Evolutionary conservation across 805 yeast genomes (phyloP).

Genomic region (Ogataea ganodermae): DNA sequence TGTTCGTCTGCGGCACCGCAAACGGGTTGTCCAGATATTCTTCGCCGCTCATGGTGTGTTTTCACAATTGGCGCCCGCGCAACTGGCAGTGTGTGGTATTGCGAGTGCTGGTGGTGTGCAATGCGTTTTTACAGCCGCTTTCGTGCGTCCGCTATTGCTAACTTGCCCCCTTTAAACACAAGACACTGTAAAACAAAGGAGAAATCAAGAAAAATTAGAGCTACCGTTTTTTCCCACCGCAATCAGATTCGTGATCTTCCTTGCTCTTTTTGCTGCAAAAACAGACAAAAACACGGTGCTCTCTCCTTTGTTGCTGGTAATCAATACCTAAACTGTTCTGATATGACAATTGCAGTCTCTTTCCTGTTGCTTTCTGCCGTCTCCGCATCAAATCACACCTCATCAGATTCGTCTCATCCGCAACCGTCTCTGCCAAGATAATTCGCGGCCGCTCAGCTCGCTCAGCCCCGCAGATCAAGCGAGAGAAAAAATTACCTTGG

Average conservation of each 20-base stretch:
- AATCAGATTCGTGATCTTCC: no score
- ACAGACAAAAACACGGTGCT: no score
- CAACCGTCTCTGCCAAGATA: constrained; percentile 1
- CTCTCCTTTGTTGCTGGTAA: no score
- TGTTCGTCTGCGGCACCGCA: not conserved
- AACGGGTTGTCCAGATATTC: constrained; percentile 2
- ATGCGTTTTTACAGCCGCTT: no score
- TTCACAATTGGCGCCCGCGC: not conserved
- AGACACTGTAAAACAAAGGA: no score
- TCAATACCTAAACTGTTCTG: no score
- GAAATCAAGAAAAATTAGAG: not conserved
- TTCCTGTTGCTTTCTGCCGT: not conserved
- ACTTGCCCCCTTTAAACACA: no score
- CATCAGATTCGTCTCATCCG: not conserved
- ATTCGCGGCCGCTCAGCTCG: constrained; percentile 1
- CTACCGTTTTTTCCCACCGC: not conserved
- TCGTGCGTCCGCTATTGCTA: no score
- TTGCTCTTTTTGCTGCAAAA: no score
- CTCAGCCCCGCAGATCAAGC: constrained; percentile 6
- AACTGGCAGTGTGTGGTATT: no score
- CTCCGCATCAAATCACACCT: constrained; percentile 3
- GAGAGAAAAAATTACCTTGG: not conserved
- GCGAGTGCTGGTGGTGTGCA: no score
- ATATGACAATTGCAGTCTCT: no score
- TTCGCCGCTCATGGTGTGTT: not conserved